These are phyloP conservation scores for Fusarium verrucosum DNA, from an alignment of 2,329 filamentous ascomycete species.

Conservation along the genomic window DNA sequence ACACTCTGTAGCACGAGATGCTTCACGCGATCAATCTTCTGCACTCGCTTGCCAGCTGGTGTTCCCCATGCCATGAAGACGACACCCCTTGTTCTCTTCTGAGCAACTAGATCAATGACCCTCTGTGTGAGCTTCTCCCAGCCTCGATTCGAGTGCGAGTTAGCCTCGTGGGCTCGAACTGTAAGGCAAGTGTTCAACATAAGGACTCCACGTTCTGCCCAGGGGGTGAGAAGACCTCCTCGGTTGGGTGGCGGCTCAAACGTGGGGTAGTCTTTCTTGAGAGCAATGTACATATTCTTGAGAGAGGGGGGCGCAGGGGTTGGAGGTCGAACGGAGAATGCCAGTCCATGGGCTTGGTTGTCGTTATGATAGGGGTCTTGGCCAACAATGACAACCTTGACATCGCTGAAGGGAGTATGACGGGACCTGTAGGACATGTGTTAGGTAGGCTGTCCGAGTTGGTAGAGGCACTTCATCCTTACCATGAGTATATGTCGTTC, in stretches of 20 bases:
- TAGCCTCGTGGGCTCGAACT: slow-evolving; percentile 87
- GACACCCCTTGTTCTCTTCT: slow-evolving; percentile 79
- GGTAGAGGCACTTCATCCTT: slow-evolving; percentile 41
- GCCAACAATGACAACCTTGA: slow-evolving; percentile 92
- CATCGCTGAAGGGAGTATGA: slow-evolving; percentile 85
- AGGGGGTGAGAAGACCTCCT: slow-evolving; percentile 85
- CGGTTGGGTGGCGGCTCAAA: slow-evolving; percentile 80
- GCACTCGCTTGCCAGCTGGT: slow-evolving; percentile 82
- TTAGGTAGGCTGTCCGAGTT: slow-evolving; percentile 22
- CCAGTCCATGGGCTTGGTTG: slow-evolving; percentile 95
- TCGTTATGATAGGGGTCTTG: slow-evolving; percentile 97
- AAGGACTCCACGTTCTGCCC: slow-evolving; percentile 92
- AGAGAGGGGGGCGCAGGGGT: slow-evolving; percentile 89
- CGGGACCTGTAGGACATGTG: slow-evolving; percentile 74
- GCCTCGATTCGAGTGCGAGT: slow-evolving; percentile 83
- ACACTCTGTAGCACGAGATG: slow-evolving; percentile 88
- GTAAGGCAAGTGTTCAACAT: slow-evolving; percentile 96
- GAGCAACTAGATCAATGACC: slow-evolving; percentile 86
- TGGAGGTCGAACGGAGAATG: slow-evolving; percentile 92
- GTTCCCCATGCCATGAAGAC: slow-evolving; percentile 96
- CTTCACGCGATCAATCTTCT: slow-evolving; percentile 73
- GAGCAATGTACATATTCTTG: slow-evolving; percentile 89
- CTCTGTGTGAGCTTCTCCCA: slow-evolving; percentile 96
- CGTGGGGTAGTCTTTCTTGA: slow-evolving; percentile 86
- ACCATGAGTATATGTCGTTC: slow-evolving; percentile 96